Evolutionary conservation across 169 alveolate species (phyloP).

Genomic region (Cardiosporidium cionae): DNA sequence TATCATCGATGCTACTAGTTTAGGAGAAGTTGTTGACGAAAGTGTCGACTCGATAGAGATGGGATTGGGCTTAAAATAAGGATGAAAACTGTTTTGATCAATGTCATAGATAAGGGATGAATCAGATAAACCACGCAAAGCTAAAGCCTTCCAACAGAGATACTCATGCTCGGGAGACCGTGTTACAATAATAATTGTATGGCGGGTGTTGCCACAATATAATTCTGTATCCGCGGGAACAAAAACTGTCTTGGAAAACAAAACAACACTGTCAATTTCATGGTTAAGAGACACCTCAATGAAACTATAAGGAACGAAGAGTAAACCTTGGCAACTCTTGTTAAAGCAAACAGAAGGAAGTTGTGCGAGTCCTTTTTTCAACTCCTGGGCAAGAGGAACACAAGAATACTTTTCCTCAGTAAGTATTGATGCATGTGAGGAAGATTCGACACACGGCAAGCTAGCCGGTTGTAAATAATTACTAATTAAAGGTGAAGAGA

Average conservation of each 20-base stretch:
- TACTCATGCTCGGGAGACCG: conserved; percentile 5
- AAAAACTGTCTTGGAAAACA: conserved; percentile 10
- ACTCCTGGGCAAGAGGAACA: not conserved
- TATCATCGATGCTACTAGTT: no score
- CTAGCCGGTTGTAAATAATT: not conserved
- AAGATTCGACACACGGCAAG: no score
- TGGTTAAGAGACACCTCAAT: conserved; percentile 39
- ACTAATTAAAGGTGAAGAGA: not conserved
- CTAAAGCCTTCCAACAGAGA: conserved; percentile 10
- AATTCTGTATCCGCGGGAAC: conserved; percentile 12
- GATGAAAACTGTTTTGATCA: not conserved
- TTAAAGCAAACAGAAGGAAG: conserved; percentile 18
- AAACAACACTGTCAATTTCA: conserved; percentile 13
- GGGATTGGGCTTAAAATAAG: not conserved
- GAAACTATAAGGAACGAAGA: conserved; percentile 31
- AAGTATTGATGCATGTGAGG: no score
- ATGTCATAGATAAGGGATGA: not conserved
- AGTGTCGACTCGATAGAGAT: not conserved
- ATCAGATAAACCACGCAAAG: not conserved
- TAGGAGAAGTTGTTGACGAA: not conserved
- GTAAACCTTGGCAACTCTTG: conserved; percentile 29
- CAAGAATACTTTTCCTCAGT: not conserved
- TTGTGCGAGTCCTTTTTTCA: not conserved
- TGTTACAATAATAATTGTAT: conserved; percentile 7
- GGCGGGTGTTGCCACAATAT: conserved; percentile 1